Conservation (phyloP, 2,329 filamentous ascomycete species). For the Microdochium nivale region DNA sequence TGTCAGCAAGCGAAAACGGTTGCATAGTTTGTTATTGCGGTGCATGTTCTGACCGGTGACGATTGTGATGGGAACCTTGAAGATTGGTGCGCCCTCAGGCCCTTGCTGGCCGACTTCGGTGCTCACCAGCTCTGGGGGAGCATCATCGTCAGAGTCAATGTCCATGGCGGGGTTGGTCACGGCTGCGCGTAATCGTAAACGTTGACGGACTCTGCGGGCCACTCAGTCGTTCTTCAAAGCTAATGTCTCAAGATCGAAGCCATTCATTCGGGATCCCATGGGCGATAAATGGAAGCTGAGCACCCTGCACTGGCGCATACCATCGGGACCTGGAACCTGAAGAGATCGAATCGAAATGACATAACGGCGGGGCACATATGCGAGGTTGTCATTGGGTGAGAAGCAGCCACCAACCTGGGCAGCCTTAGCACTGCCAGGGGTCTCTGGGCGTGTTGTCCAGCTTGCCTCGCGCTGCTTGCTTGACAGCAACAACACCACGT, state of each 20-base stretch:
- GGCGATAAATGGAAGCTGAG: background rate
- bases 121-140: slow-evolving; percentile 56
- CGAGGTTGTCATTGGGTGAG: background rate
- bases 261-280: too few relatives aligned
- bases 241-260: too few relatives aligned
- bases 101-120: slow-evolving; percentile 22
- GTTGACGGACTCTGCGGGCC: too few relatives aligned
- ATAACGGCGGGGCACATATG: background rate
- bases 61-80: slow-evolving; percentile 76
- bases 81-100: slow-evolving; percentile 38
- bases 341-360: too few relatives aligned
- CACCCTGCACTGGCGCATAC: slow-evolving; percentile 6
- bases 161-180: slow-evolving; percentile 38
- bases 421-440: background rate
- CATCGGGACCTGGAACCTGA: background rate
- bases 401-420: background rate
- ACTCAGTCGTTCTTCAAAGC: too few relatives aligned
- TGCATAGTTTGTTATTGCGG: background rate
- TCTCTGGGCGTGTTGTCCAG: background rate
- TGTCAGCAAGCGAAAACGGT: slow-evolving; percentile 4
- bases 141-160: slow-evolving; percentile 48
- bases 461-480: background rate
- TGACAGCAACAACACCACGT: background rate
- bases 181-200: too few relatives aligned
- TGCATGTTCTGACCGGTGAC: slow-evolving; percentile 60